Base-by-base conservation (phyloP, 306 rosid species). In the Medicago arabica region DNA sequence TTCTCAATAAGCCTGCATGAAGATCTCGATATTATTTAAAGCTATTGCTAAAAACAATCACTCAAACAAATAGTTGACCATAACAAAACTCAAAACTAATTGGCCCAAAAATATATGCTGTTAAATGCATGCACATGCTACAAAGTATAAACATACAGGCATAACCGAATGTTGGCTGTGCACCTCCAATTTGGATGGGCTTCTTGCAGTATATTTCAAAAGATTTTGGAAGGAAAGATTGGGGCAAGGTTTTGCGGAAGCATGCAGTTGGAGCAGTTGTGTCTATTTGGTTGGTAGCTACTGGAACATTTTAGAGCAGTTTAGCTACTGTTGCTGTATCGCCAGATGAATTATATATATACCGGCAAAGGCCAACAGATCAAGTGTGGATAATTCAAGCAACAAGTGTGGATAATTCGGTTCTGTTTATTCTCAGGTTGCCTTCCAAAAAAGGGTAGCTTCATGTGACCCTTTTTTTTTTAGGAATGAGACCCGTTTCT, bases 1-100 rank as follows among this genome's bases (percentile, higher is more conserved):
- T 85, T 90, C 82, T 89, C 89, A 10, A 95, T 90, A 77, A 95
- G 92, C 93, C 99, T 95, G 93, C 75, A 77, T 69, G 75, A 60
- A 86, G 51, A 57, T 69, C 76, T 40, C 60, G 72, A 19, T 57
- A 73, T 78, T 77, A 82, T 38, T 75, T 8, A 67, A 50, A 73
- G 44, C 17, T 46, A 78, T 49, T 59, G 31, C 61, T n/a, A 57
- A 66, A 71, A 62, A 47, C 55, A 61, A 19, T 3, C 16, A 15
- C 64, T 51, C 60, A 34, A 12, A 47, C 41, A 77, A 44, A 76
- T 17, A 58, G 50, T 53, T 59, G 55, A 47, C 70, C 44, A 11
- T 28, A 75, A 16, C 18, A 13, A 13, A 46, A 13, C 16, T 46
- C 51, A 5, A 46, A 18, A n/a, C 8, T 46, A 13, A 46, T 46